phyloP scores from a whole-genome alignment of 805 yeast genomes.

The Blastobotrys americana region DNA sequence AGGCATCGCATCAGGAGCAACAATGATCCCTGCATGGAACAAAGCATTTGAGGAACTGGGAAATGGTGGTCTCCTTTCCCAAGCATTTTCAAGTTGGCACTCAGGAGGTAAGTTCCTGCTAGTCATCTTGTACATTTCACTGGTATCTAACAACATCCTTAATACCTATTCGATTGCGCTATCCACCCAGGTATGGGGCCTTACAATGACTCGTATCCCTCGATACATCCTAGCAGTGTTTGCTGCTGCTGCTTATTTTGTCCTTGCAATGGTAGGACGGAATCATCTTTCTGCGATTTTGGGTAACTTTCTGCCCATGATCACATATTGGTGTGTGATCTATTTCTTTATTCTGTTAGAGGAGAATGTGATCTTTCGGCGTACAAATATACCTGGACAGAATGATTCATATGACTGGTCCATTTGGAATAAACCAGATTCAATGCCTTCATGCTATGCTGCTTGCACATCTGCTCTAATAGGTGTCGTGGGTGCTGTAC shows the following conservation, averaged over 20 bases:
- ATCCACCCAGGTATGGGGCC: conserved; percentile 54
- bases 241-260: conserved; percentile 55
- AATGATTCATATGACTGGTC: conserved; percentile 59
- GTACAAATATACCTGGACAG: conserved; percentile 34
- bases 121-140: conserved; percentile 60
- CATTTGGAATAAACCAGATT: conserved; percentile 57
- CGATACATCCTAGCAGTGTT: conserved; percentile 69
- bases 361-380: conserved; percentile 67
- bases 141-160: conserved; percentile 73
- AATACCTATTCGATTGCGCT: conserved; percentile 79
- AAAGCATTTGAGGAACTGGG: conserved; percentile 51
- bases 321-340: conserved; percentile 85
- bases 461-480: conserved; percentile 55
- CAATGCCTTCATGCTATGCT: conserved; percentile 65
- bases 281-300: conserved; percentile 64
- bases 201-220: conserved; percentile 52
- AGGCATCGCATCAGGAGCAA: conserved; percentile 61
- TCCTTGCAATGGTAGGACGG: conserved; percentile 70
- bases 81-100: conserved; percentile 63
- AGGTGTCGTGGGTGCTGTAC: conserved; percentile 75
- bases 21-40: conserved; percentile 49
- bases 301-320: conserved; percentile 81
- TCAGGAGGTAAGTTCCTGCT: conserved; percentile 73
- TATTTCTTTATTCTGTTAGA: conserved; percentile 64
- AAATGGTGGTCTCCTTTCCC: conserved; percentile 66